Evolutionary conservation across 805 yeast species (phyloP).

Genomic region (Yamadazyma akitaensis): DNA sequence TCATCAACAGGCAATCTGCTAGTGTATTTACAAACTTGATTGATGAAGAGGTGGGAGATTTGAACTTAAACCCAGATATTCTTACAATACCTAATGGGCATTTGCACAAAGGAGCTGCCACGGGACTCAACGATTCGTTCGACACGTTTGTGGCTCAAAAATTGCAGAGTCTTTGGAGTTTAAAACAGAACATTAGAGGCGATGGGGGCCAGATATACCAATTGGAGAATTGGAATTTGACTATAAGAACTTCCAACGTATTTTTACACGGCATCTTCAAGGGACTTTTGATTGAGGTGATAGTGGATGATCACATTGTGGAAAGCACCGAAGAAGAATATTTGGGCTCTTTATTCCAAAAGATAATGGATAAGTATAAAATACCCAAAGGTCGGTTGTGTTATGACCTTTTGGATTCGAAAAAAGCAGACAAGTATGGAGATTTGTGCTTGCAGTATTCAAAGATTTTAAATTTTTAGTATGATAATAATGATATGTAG

Average conservation of each 20-base stretch:
- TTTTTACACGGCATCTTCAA: constrained; percentile 72
- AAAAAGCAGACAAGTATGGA: constrained; percentile 29
- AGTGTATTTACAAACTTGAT: constrained; percentile 36
- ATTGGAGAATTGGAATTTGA: constrained; percentile 49
- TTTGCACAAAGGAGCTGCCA: constrained; percentile 50
- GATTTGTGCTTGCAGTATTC: constrained; percentile 43
- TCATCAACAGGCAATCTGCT: constrained; percentile 41
- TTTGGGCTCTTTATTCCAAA: constrained; percentile 20
- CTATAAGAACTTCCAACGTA: constrained; percentile 64
- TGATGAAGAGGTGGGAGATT: constrained; percentile 27
- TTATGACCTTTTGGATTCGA: constrained; percentile 26
- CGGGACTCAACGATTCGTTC: constrained; percentile 55
- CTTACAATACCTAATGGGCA: constrained; percentile 34
- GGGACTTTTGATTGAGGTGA: constrained; percentile 64
- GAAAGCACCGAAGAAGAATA: constrained; percentile 14
- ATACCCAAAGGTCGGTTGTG: constrained; percentile 41
- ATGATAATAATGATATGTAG: neutral
- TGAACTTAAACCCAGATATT: constrained; percentile 8
- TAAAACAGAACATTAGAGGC: constrained; percentile 67
- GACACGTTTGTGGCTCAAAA: constrained; percentile 54
- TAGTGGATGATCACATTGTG: constrained; percentile 21
- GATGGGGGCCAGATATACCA: constrained; percentile 71
- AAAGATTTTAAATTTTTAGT: constrained; percentile 36
- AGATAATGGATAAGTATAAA: constrained; percentile 28
- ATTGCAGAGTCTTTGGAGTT: constrained; percentile 66